Base-by-base conservation (phyloP, 805 yeast species). In the Hemisphaericaspora nanyangensis region DNA sequence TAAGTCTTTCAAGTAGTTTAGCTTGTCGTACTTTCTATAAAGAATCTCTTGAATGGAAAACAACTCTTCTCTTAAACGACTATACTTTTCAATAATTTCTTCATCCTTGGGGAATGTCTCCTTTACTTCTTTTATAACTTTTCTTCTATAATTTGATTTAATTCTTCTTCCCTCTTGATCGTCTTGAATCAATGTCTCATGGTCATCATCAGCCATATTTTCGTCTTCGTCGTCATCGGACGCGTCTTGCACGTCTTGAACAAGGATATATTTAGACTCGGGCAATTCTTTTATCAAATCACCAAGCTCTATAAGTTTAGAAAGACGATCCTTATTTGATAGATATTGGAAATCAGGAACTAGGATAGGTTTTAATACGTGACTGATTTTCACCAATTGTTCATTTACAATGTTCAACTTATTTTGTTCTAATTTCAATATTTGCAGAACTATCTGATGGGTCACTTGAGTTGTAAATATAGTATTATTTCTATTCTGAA, bases 371-470 rank as follows among this genome's bases (percentile, higher is more conserved):
- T 41, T 38, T 17, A 41, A 28, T 3, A 37, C 24, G 16, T 34
- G n/a, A 19, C 34, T 27, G 4, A 38, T 45, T 5, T 51, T 51
- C 16, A 30, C 35, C 20, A 68, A 41, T 30, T 51, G 50, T n/a
- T 55, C 60, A 40, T 52, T 55, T n/a, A 63, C 63, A 17, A 46
- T 34, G 15, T 46, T 37, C 11, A 65, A 26, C 36, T 61, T 58
- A 19, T 55, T 51, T 26, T 51, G 49, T 39, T 68, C 72, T 31
- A 54, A 43, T 45, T 63, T 61, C 7, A 59, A 28, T 12, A 67
- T 48, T 42, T 68, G 72, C 42, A 58, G 68, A 16, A 58, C 59
- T 1, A 68, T 58, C 37, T 64, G 71, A 40, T 58, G 56, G 4
- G 56, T 50, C n/a, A 61, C 55, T 41, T 66, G 68, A 24, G 24